These are phyloP conservation scores for Globisporangium spiculum DNA, from an alignment of 352 stramenopile species.

Conservation along the genomic window DNA sequence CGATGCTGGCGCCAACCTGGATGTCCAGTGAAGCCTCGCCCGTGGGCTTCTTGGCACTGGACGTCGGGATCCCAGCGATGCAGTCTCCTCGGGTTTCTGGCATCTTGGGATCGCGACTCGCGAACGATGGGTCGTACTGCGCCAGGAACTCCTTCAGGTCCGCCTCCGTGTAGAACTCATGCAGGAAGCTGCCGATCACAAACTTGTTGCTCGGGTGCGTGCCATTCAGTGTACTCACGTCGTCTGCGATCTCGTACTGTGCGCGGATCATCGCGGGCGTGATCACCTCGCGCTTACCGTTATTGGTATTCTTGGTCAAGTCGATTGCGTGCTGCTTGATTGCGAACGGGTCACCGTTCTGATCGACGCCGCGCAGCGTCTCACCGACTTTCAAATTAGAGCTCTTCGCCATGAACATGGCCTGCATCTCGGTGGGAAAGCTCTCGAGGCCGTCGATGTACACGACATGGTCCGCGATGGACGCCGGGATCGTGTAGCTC, in stretches of 20 bases:
- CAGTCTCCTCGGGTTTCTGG: conserved; percentile 43
- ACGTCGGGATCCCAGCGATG: conserved; percentile 16
- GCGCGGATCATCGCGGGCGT: conserved; percentile 45
- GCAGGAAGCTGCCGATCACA: conserved; percentile 66
- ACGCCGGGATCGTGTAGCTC: conserved; percentile 34
- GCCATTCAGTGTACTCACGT: conserved; percentile 9
- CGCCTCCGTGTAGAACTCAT: conserved; percentile 61
- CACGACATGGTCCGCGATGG: conserved; percentile 37
- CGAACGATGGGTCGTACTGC: conserved; percentile 23
- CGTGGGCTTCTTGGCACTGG: conserved; percentile 25
- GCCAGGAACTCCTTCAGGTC: conserved; percentile 50
- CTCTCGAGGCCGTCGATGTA: conserved; percentile 72
- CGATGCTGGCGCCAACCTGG: conserved; percentile 49
- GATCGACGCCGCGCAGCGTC: conserved; percentile 9
- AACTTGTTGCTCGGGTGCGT: conserved; percentile 39
- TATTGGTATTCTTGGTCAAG: neutral
- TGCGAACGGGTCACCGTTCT: conserved; percentile 35
- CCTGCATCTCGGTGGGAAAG: conserved; percentile 68
- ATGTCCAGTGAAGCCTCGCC: conserved; percentile 73
- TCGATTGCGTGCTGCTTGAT: conserved; percentile 23
- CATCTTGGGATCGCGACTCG: conserved; percentile 8
- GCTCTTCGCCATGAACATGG: conserved; percentile 37
- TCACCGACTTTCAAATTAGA: neutral
- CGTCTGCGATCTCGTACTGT: conserved; percentile 59
- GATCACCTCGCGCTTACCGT: conserved; percentile 22